These are phyloP conservation scores for Xylaria sp. DNA, from an alignment of 2,329 filamentous ascomycete genomes.

Conservation along the genomic window DNA sequence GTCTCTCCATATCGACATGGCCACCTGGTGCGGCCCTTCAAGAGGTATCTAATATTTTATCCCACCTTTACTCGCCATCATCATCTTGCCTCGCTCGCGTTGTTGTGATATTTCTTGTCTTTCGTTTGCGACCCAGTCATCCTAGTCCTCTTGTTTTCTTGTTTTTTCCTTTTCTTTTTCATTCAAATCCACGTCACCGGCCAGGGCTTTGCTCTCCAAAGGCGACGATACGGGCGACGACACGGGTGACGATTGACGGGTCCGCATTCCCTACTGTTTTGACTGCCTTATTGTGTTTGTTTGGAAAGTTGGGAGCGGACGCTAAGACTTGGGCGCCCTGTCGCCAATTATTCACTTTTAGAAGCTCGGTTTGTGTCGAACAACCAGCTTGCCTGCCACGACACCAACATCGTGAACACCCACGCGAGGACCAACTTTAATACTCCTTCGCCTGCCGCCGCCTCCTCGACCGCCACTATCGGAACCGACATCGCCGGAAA, in stretches of 20 bases:
- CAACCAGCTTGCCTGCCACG: not conserved
- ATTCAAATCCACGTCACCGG: not conserved
- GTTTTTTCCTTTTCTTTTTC: not conserved
- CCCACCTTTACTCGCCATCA: not conserved
- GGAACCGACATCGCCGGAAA: not conserved
- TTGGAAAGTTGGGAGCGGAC: slow-evolving; percentile 8
- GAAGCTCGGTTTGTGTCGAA: slow-evolving; percentile 16
- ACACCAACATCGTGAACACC: not conserved
- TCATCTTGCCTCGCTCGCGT: not conserved
- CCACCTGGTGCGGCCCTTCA: slow-evolving; percentile 17
- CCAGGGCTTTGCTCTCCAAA: not conserved
- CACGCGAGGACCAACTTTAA: not conserved
- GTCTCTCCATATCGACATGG: slow-evolving; percentile 9
- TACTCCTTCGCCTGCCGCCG: not conserved
- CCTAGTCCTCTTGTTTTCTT: not conserved
- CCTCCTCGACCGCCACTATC: not conserved
- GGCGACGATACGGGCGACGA: not conserved
- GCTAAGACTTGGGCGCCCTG: slow-evolving; percentile 21
- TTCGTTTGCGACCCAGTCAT: not conserved
- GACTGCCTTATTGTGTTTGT: slow-evolving; percentile 1
- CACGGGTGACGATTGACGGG: not conserved
- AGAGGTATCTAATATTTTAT: slow-evolving; percentile 19
- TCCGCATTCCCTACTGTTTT: not conserved
- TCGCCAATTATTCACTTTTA: slow-evolving; percentile 18
- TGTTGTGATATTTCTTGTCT: not conserved